Evolutionary conservation across 2,329 filamentous ascomycete genomes (phyloP), one percentile per base, ranked within the genome.

Genomic region (Karstenula rhodostoma): DNA sequence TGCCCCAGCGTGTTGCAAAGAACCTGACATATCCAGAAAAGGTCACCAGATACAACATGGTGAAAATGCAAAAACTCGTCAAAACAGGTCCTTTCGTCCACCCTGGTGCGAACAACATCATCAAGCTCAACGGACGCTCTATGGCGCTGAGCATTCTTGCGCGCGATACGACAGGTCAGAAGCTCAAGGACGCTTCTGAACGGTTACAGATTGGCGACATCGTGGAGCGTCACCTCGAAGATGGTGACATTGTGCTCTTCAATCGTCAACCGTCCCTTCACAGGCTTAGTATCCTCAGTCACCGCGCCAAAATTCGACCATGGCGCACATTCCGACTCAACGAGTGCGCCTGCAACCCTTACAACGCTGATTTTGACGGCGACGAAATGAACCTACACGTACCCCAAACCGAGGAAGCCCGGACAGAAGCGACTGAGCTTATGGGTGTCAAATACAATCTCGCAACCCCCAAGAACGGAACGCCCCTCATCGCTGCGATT

Each of bases 351-450:
- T 99, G 95, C 79, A 94, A 91, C 63, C 95, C 95, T 3, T 99
- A 99, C 84, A 99, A 99, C 70, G 95, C 95, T 58, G 95, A 99
- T 86, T 99, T 99, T 69, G 95, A 99, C 72, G 95, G 95, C 61
- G 95, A 99, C 70, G 95, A 99, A 78, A 99, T 99, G 95, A 99
- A 99, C 71, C 81, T 99, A 50, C 95, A 99, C 79, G 94, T 99
- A 17, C 95, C 95, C 2, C 95, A 99, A 76, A 98, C 95, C 0
- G 95, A 99, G 80, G 95, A 99, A 79, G 94, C 95, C 12, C 87
- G 95, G 59, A 92, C 94, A 2, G 95, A 99, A 79, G 95, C 95
- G 0, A 96, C 96, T 71, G 93, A 94, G 67, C 82, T 99, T 50
- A 99, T 99, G 95, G 95, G 95, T 44, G 94, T 99, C 58, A 97